Conservation (phyloP, 2,329 filamentous ascomycete species). For the Paecilomyces formosus region DNA sequence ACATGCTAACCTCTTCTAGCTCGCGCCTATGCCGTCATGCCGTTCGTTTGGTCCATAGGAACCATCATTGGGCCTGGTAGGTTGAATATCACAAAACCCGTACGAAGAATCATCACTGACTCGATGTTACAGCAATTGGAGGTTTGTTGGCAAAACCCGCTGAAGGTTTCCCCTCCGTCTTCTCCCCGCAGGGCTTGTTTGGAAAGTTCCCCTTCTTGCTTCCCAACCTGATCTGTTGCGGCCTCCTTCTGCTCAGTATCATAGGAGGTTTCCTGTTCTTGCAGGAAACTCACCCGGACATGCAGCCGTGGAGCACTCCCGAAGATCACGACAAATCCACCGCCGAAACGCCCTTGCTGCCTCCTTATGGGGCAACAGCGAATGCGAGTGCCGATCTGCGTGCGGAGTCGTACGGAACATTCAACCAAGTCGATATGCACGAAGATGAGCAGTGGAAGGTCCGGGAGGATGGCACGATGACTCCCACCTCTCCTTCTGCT, state of each 20-base stretch:
- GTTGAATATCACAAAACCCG: conserved; percentile 1
- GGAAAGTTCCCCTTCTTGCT: conserved; percentile 76
- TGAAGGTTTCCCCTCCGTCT: conserved; percentile 62
- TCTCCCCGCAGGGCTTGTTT: conserved; percentile 64
- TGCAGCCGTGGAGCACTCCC: conserved; percentile 49
- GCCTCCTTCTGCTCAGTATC: conserved; percentile 70
- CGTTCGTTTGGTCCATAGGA: conserved; percentile 86
- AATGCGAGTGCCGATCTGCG: conserved; percentile 66
- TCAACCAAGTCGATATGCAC: conserved; percentile 51
- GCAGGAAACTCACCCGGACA: conserved; percentile 82
- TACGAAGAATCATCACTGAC: conserved; percentile 7
- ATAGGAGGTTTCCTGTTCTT: conserved; percentile 72
- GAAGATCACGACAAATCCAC: conserved; percentile 33
- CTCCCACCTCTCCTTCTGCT: conserved; percentile 21
- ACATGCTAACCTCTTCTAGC: conserved; percentile 40
- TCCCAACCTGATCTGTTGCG: conserved; percentile 78
- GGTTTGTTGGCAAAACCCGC: conserved; percentile 77
- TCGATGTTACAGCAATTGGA: conserved; percentile 56
- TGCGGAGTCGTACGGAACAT: conserved; percentile 73
- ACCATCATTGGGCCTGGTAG: conserved; percentile 70
- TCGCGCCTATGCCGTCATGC: conserved; percentile 84
- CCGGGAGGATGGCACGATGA: conserved; percentile 38
- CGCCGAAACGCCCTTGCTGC: conserved; percentile 66
- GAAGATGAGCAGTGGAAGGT: conserved; percentile 48
- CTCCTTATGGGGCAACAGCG: conserved; percentile 66